These are phyloP conservation scores for Phlebiopsis flavidoalba DNA, from an alignment of 768 basidiomycete genomes.

Conservation along the genomic window DNA sequence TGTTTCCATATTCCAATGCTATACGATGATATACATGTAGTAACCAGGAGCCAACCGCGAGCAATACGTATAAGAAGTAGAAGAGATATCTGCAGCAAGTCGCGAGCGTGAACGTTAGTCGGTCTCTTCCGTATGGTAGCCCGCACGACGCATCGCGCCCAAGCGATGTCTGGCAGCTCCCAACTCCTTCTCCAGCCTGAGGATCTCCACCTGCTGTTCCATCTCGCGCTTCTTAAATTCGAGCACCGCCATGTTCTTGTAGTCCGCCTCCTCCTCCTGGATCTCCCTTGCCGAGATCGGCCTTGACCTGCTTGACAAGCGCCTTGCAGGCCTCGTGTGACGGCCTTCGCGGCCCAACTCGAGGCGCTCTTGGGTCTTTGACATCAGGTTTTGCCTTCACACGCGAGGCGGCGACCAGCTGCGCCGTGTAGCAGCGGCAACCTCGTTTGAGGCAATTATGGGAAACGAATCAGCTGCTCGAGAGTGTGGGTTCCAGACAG, in stretches of 20 bases:
- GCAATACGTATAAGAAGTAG: not conserved
- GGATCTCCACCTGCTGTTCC: constrained; percentile 99
- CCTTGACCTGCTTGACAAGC: constrained; percentile 94
- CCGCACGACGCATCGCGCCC: constrained; percentile 83
- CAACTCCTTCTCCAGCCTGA: constrained; percentile 93
- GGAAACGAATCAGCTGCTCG: constrained; percentile 99
- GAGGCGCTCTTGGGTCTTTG: constrained; percentile 94
- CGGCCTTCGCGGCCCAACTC: constrained; percentile 96
- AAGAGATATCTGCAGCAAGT: not conserved
- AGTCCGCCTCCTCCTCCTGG: constrained; percentile 76
- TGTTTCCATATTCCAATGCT: constrained; percentile 10
- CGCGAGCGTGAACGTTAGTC: constrained; percentile 11
- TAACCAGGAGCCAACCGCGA: not conserved
- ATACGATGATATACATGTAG: constrained; percentile 10
- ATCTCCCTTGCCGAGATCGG: constrained; percentile 81
- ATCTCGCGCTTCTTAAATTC: constrained; percentile 98
- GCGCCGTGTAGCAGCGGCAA: constrained; percentile 97
- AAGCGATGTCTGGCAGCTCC: constrained; percentile 79
- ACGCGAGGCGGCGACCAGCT: constrained; percentile 95
- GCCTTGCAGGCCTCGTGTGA: constrained; percentile 97
- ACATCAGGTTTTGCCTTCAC: constrained; percentile 99
- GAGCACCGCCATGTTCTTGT: constrained; percentile 86
- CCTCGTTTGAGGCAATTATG: constrained; percentile 99
- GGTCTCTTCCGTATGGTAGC: constrained; percentile 80
- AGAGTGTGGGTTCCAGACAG: constrained; percentile 94